Evolutionary conservation across 2,329 filamentous ascomycete species (phyloP).

Genomic region (Macrophomina phaseolina): DNA sequence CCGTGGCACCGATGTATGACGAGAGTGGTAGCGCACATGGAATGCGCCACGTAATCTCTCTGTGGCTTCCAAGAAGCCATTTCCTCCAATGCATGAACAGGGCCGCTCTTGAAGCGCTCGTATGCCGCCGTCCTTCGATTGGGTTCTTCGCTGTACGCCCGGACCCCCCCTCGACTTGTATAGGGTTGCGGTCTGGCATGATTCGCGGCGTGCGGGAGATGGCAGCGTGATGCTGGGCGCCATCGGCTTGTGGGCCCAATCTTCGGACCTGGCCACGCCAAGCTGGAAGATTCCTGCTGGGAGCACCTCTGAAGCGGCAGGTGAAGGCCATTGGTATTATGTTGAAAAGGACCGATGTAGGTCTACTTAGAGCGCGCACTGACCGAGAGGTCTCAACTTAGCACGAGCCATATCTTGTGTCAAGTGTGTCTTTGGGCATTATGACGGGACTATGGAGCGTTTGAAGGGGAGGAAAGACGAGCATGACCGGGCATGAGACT

Average conservation of each 20-base stretch:
- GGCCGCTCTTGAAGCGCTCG: background rate
- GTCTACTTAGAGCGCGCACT: background rate
- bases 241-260: background rate
- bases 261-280: background rate
- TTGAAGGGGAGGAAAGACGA: background rate
- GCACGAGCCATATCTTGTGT: background rate
- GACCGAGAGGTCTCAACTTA: conserved; percentile 4
- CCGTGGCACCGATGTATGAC: background rate
- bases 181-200: background rate
- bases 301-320: background rate
- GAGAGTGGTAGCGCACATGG: background rate
- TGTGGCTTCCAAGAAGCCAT: conserved; percentile 15
- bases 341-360: conserved; percentile 11
- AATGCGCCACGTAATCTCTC: conserved; percentile 10
- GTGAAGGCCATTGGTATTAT: background rate
- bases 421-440: background rate
- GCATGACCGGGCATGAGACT: background rate
- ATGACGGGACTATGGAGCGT: background rate
- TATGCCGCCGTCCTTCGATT: background rate
- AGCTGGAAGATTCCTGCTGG: conserved; percentile 11
- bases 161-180: background rate
- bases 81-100: background rate
- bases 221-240: background rate
- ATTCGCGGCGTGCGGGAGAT: background rate
- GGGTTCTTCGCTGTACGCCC: background rate